Base-by-base conservation (phyloP, 306 rosid species). In the Quercus suber region DNA sequence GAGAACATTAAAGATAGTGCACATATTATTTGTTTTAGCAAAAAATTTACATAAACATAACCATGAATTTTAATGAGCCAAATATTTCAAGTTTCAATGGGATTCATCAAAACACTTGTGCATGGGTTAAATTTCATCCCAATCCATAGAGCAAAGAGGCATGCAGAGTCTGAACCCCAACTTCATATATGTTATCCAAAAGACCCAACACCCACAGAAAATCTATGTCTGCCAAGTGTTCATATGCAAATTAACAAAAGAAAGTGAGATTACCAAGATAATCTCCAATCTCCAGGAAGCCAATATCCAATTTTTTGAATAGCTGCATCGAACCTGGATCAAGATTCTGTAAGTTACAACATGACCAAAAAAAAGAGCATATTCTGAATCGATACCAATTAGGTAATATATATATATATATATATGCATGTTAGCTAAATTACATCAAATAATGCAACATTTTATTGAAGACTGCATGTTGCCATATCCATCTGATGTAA, bases 241-340 rank as follows among this genome's bases (percentile, higher is more conserved):
- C 55, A 70, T 45, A n/a, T 12, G 27, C 11, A 27, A 51, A 27
- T 64, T 27, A 69, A 55, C 28, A 75, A 67, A 27, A 25, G 52
- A 84, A 63, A 63, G 76, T 28, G 18, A 15, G 73, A 71, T 68
- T 89, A 91, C 96, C 96, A 69, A 89, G 88, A 87, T 84, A 89
- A 78, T 87, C 93, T 41, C 82, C 83, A 81, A 86, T 21, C 4
- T 83, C 88, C 63, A 83, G 58, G 80, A 79, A 79, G 80, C 82
- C 91, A 71, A 91, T 63, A 73, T 82, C 91, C 88, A 89, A 84
- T 21, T 69, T 65, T 78, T 83, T 64, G 76, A 91, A 89, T 65
- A 89, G 53, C 19, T 77, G 76, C 4, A 80, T 12, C 3, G 96
- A 75, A 84, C 96, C 96, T 91, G 90, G 57, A 87, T 73, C 81